These are phyloP conservation scores for Berberis vulgaris DNA, from an alignment of 164 flowering plant species.

Conservation along the genomic window DNA sequence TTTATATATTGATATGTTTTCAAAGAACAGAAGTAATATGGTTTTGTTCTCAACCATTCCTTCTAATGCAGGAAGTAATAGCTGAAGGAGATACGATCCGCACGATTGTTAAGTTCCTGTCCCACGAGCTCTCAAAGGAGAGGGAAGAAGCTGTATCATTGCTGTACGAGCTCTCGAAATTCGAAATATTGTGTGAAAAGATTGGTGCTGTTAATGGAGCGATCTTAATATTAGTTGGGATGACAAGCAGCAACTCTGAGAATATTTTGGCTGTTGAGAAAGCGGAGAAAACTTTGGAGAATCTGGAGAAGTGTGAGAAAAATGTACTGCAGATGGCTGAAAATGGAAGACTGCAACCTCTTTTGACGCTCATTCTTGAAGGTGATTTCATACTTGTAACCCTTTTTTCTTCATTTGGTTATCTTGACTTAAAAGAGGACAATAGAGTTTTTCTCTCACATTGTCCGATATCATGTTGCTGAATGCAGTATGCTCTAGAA, in stretches of 20 bases:
- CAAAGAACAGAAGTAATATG: conserved; percentile 1
- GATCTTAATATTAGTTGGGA: conserved; percentile 80
- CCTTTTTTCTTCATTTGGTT: no score
- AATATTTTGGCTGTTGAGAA: conserved; percentile 62
- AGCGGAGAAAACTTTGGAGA: conserved; percentile 79
- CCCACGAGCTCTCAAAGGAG: conserved; percentile 74
- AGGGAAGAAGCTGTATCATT: conserved; percentile 85
- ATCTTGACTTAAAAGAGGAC: no score
- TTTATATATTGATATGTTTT: background rate
- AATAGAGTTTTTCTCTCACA: no score
- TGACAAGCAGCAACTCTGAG: conserved; percentile 90
- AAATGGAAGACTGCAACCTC: conserved; percentile 88
- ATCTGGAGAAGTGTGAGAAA: conserved; percentile 71
- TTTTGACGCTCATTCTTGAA: conserved; percentile 66
- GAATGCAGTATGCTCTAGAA: no score
- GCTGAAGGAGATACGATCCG: conserved; percentile 82
- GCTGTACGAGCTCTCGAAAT: conserved; percentile 84
- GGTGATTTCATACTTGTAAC: conserved; percentile 29
- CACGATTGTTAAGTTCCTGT: conserved; percentile 77
- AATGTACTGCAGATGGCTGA: conserved; percentile 97
- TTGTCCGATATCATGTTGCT: no score
- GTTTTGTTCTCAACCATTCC: background rate
- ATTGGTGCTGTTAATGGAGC: conserved; percentile 90
- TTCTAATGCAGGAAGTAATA: conserved; percentile 57
- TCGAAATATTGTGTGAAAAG: conserved; percentile 69